Percentiles rank a stretch among this genome's conserved stretches.
phyloP scores from a whole-genome alignment of 257 asterid species.

The Paraleonurus japonicus region DNA sequence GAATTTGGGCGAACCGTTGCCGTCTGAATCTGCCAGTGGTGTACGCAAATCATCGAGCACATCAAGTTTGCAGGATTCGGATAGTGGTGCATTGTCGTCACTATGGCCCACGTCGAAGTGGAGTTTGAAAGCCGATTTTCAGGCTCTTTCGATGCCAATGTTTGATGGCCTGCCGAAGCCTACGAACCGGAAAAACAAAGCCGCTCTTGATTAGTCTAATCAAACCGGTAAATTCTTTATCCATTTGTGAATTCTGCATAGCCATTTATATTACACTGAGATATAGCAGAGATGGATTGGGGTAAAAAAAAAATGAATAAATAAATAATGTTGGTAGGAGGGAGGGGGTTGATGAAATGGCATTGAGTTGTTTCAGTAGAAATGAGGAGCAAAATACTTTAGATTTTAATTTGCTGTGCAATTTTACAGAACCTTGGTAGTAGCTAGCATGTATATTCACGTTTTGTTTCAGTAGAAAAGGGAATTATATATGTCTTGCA shows the following conservation, averaged over 20 bases:
- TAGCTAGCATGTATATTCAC: constrained; percentile 16
- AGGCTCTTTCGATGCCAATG: constrained; percentile 75
- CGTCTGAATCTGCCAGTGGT: constrained; percentile 34
- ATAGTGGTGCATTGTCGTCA: constrained; percentile 48
- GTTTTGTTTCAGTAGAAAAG: constrained; percentile 4
- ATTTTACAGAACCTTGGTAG: background rate
- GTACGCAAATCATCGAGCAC: constrained; percentile 82
- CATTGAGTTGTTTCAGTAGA: no score
- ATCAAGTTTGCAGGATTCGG: constrained; percentile 77
- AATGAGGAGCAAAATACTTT: constrained; percentile 18
- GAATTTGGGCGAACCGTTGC: constrained; percentile 42
- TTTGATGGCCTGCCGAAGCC: constrained; percentile 84
- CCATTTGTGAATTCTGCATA: constrained; percentile 19
- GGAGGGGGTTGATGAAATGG: no score
- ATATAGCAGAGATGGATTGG: constrained; percentile 10
- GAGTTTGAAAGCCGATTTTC: constrained; percentile 74
- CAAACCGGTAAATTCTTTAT: background rate
- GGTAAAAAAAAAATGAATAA: background rate
- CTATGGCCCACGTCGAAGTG: constrained; percentile 75
- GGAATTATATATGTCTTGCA: constrained; percentile 23
- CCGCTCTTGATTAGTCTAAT: constrained; percentile 71
- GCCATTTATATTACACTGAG: constrained; percentile 12
- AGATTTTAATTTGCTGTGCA: constrained; percentile 7
- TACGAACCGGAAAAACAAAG: constrained; percentile 56
- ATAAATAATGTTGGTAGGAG: constrained; percentile 2